Base-by-base conservation (phyloP, 1,284 basidiomycete genomes). In the Melampsora medusae region DNA sequence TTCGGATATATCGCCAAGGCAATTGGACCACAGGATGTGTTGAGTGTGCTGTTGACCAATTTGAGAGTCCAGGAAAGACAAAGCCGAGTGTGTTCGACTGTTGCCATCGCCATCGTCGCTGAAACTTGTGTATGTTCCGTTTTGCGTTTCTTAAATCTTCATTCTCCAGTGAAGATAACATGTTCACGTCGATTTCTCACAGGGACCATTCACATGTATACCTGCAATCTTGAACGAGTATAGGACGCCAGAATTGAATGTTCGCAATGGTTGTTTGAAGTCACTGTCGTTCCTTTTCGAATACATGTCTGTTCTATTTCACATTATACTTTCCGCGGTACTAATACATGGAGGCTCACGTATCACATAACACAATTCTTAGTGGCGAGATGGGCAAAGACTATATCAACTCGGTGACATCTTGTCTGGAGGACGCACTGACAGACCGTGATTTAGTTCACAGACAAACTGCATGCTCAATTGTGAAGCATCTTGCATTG, bases 1-100 rank as follows among this genome's bases (percentile, higher is more conserved):
- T 99, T 99, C 80, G 97, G 97, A 81, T 99, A 99, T 81, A 99
- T 99, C 79, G 97, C 97, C 78, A 97, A 98, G 86, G 96, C 92
- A 84, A 91, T 99, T 84, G 97, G 97, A 85, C 97, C 97, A 60
- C 97, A 99, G 83, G 97, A 99, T 82, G 97, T 99, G 3, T 86
- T 99, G 48, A 93, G 92, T 62, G 97, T 99, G 16, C 87, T 99
- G 19, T 86, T 99, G 72, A 99, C 97, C 78, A 99, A 99, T 82
- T 83, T 99, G 81, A 91, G 95, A 73, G 97, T 99, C 4, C 97
- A 99, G 86, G 97, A 99, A 83, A 93, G 97, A 81, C 97, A 99
- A 84, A 94, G 92, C 85, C 93, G 97, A 84, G 97, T 99, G 28
- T 97, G 97, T 83, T 95, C 92, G 83, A 99, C 97, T 0, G 96